Evolutionary conservation across 1,284 basidiomycete species (phyloP).

Genomic region (Ceratobasidium theobromae): DNA sequence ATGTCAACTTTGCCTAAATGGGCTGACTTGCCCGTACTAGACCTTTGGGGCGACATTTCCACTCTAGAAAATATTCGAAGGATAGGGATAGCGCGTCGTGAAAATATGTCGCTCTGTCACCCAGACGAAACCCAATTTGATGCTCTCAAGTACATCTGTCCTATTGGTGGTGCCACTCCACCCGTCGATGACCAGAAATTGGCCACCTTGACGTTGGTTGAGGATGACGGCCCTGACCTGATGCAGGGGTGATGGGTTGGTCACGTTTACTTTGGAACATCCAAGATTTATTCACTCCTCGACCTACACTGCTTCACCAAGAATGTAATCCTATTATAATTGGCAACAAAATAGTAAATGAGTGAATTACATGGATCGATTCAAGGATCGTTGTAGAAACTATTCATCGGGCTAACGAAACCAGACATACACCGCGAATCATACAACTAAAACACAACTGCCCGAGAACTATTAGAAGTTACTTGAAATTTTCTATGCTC

Average conservation of each 20-base stretch:
- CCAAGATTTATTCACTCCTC: not conserved
- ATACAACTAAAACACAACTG: slow-evolving; percentile 22
- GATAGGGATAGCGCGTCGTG: not conserved
- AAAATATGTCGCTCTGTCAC: not conserved
- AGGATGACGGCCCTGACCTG: slow-evolving; percentile 10
- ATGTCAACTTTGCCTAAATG: slow-evolving; percentile 55
- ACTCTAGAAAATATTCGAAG: slow-evolving; percentile 44
- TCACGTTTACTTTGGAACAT: not conserved
- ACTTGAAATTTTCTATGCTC: not conserved
- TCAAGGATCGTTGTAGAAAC: not conserved
- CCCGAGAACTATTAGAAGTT: not conserved
- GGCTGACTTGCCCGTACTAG: slow-evolving; percentile 61
- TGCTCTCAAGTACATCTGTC: slow-evolving; percentile 8
- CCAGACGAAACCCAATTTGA: not conserved
- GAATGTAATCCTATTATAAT: not conserved
- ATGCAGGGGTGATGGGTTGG: slow-evolving; percentile 6
- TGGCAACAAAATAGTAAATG: slow-evolving; percentile 3
- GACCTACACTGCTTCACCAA: not conserved
- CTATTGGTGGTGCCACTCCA: not conserved
- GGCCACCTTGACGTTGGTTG: not conserved
- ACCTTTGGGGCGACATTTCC: slow-evolving; percentile 62
- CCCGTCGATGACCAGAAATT: not conserved
- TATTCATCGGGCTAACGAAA: slow-evolving; percentile 9
- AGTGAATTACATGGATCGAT: not conserved
- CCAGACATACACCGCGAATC: slow-evolving; percentile 16